Conservation (phyloP, 768 basidiomycete genomes). For the Leccinum subgranulosum region DNA sequence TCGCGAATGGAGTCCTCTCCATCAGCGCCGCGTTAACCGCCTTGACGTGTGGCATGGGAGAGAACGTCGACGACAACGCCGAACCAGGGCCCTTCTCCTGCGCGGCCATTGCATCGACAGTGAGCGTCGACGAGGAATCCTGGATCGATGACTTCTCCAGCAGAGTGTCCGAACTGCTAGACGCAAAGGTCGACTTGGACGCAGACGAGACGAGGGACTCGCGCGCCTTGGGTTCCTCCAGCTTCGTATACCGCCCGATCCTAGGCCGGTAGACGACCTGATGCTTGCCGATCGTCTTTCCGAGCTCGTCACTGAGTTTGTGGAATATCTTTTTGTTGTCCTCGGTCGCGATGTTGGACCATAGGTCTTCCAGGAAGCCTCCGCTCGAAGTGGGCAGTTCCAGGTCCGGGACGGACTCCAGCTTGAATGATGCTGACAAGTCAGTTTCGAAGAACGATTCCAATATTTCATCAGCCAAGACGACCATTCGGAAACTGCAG, state of each 20-base stretch:
- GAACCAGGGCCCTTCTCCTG: slow-evolving; percentile 24
- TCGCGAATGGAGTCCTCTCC: slow-evolving; percentile 95
- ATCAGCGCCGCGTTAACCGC: slow-evolving; percentile 80
- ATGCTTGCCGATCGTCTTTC: slow-evolving; percentile 91
- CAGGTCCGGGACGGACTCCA: slow-evolving; percentile 66
- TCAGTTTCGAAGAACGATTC: slow-evolving; percentile 97
- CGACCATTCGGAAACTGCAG: slow-evolving; percentile 93
- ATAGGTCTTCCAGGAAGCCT: slow-evolving; percentile 76
- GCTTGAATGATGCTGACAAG: slow-evolving; percentile 80
- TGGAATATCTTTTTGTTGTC: slow-evolving; percentile 94
- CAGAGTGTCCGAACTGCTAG: slow-evolving; percentile 32
- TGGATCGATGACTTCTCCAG: slow-evolving; percentile 4
- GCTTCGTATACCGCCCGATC: slow-evolving; percentile 78
- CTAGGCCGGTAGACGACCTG: slow-evolving; percentile 79
- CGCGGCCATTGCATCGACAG: slow-evolving; percentile 38
- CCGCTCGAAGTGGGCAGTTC: slow-evolving; percentile 58
- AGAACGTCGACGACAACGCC: slow-evolving; percentile 33
- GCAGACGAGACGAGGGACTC: slow-evolving; percentile 78
- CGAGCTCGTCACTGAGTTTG: slow-evolving; percentile 90
- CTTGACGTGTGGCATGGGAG: slow-evolving; percentile 65
- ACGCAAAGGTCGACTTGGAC: slow-evolving; percentile 51
- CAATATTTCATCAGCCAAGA: slow-evolving; percentile 92
- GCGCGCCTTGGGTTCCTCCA: slow-evolving; percentile 85
- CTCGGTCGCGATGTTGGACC: slow-evolving; percentile 87
- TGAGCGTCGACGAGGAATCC: slow-evolving; percentile 49